phyloP scores from a whole-genome alignment of 768 basidiomycete genomes.

The Kwoniella bestiolae region DNA sequence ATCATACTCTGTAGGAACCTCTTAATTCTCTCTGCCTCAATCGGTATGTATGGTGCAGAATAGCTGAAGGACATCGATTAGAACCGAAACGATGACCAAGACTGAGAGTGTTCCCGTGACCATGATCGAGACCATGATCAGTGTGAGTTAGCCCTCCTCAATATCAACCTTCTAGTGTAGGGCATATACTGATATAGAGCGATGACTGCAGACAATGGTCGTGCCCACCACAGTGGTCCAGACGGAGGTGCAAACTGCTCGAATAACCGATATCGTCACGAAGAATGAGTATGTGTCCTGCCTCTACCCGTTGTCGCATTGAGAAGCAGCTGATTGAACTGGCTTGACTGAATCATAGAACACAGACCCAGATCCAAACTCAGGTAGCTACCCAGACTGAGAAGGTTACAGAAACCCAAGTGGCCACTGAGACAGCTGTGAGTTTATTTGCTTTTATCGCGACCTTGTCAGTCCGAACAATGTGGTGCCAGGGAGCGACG shows the following conservation, averaged over 20 bases:
- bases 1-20: neutral
- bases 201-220: conserved; percentile 6
- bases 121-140: conserved; percentile 13
- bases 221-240: conserved; percentile 28
- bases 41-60: neutral
- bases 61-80: neutral
- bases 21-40: no score
- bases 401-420: conserved; percentile 10
- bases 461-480: no score
- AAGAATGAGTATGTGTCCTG: neutral
- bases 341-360: no score
- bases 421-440: conserved; percentile 10
- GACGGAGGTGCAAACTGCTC: conserved; percentile 14
- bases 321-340: neutral
- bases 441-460: neutral
- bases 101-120: neutral
- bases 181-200: no score
- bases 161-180: no score
- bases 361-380: conserved; percentile 8
- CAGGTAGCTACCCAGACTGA: conserved; percentile 7
- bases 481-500: no score
- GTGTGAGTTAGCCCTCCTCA: no score
- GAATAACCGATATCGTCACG: neutral
- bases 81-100: conserved; percentile 1
- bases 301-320: no score